Evolutionary conservation across 169 alveolate genomes (phyloP), one percentile per base, ranked within the genome.

Genomic region (Cryptosporidium parvum): DNA sequence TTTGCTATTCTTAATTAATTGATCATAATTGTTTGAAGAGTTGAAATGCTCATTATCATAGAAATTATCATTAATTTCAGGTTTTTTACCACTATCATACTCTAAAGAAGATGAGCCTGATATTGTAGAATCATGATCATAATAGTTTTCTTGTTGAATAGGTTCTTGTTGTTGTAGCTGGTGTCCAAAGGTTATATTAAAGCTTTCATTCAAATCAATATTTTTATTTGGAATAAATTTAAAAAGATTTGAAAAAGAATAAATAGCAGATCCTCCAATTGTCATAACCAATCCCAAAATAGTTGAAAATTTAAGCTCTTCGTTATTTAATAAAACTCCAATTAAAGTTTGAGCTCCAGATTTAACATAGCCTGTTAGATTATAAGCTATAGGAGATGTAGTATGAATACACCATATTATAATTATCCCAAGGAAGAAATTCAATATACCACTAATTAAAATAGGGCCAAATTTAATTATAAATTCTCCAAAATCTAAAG

Each of bases 331-430:
- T 10, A 80, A 4, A 37, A 80, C 33, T 61, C 87, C 87, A 44
- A 80, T 59, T 4, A 65, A 18, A 21, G 87, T 61, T 61, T 80
- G 87, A 42, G 62, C 7, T 1, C 80, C 71, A 18, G 87, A 80
- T 42, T 80, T 80, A 18, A 80, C 68, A 23, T 80, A 80, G 12
- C 87, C 87, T 8, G 87, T 80, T 23, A 80, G 48, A 61, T 61
- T 80, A 65, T 80, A 80, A 21, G 87, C 87, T 37, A 80, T 80
- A 35, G 87, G 87, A 10, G 87, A 80, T 21, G 87, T 80, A 21
- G 26, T 42, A 21, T 80, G 71, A 10, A 80, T 65, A 29, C 87
- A 80, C 87, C 87, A 80, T 29, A 44, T 61, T 2, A 65, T 61
- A 12, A 61, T 65, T 3, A 80, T 35, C 23, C 87, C 87, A 21